Percentiles rank a stretch among this genome's conserved stretches.
Conservation (phyloP, 1,284 basidiomycete species). For the Sutorius eximius region DNA sequence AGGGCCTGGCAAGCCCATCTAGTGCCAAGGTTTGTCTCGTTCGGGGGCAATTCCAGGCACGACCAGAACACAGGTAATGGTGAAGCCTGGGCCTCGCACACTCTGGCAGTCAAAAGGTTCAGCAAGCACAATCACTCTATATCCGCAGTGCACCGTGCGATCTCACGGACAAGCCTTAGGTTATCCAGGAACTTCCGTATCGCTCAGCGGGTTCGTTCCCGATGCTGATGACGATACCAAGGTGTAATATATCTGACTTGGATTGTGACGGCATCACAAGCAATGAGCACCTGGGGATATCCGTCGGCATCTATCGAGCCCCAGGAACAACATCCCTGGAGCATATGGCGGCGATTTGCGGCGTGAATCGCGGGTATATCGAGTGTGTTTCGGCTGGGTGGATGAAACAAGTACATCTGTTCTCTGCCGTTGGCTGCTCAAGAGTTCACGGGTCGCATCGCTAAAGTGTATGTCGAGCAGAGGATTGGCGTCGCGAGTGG, state of each 20-base stretch:
- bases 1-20: too few relatives aligned
- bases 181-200: background rate
- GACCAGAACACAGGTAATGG: background rate
- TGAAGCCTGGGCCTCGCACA: background rate
- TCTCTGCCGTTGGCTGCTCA: conserved; percentile 2
- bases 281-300: background rate
- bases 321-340: background rate
- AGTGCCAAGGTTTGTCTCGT: background rate
- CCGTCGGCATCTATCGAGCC: background rate
- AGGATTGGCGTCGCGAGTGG: conserved; percentile 9
- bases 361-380: background rate
- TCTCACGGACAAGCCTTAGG: conserved; percentile 11
- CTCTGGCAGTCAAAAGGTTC: background rate
- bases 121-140: conserved; percentile 11
- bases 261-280: conserved; percentile 9
- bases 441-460: conserved; percentile 1
- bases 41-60: background rate
- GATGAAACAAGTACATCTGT: background rate
- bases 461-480: background rate
- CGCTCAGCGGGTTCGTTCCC: conserved; percentile 12
- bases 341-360: conserved; percentile 7
- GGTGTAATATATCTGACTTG: background rate
- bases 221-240: background rate
- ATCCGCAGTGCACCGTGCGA: conserved; percentile 6
- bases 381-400: background rate